Percentiles rank a stretch among this genome's conserved stretches.
Evolutionary conservation across 768 basidiomycete genomes (phyloP).

Genomic region (Mrakia blollopis): DNA sequence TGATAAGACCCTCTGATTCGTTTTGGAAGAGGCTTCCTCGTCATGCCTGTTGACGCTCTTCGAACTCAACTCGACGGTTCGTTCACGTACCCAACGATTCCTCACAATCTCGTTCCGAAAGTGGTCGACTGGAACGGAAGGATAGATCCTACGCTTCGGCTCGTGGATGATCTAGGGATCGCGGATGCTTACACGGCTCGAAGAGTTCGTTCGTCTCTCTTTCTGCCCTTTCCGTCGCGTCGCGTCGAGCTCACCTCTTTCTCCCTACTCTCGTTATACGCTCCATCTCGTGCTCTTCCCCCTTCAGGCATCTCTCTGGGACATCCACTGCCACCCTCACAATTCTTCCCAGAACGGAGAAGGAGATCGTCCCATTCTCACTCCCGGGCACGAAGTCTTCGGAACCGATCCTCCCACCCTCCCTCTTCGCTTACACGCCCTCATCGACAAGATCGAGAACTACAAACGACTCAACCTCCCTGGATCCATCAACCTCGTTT

Average conservation of each 20-base stretch:
- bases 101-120: not conserved
- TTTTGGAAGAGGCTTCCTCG: not conserved
- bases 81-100: not conserved
- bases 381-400: not conserved
- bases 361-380: not conserved
- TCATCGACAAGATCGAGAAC: too few relatives aligned
- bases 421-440: too few relatives aligned
- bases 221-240: too few relatives aligned
- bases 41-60: not conserved
- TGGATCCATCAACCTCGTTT: not conserved
- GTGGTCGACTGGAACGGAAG: not conserved
- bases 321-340: not conserved
- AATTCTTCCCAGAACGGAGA: not conserved
- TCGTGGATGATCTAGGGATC: not conserved
- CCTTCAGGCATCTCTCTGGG: not conserved
- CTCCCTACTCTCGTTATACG: not conserved
- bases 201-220: not conserved
- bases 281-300: not conserved
- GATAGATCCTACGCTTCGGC: not conserved
- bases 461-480: too few relatives aligned
- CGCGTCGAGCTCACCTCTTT: too few relatives aligned
- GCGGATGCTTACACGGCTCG: not conserved
- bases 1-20: too few relatives aligned
- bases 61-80: not conserved
- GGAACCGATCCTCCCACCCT: not conserved